A percentile compares a stretch with the other conserved stretches of the same genome.
These are phyloP conservation scores for Wolfiporia cocos DNA, from an alignment of 1,284 basidiomycete species.

Conservation along the genomic window DNA sequence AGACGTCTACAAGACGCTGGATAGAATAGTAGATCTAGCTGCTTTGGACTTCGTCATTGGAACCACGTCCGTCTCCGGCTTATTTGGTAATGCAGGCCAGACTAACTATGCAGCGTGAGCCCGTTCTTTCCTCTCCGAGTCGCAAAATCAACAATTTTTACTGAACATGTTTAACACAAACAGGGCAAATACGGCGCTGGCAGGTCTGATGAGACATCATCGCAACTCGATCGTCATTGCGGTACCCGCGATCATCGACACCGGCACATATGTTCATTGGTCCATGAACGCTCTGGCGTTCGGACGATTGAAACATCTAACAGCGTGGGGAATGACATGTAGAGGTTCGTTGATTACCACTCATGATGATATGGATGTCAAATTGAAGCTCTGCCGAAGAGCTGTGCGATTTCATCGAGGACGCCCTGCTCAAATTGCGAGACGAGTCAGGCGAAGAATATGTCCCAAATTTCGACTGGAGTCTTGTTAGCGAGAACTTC, in stretches of 20 bases:
- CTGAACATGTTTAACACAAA: background rate
- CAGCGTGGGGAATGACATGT: constrained; percentile 23
- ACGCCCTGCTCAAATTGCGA: constrained; percentile 21
- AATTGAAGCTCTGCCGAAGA: constrained; percentile 19
- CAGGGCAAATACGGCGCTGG: constrained; percentile 33
- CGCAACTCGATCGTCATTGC: constrained; percentile 32
- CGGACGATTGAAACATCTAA: constrained; percentile 20
- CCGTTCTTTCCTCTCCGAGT: background rate
- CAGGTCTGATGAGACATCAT: constrained; percentile 21
- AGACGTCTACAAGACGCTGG: constrained; percentile 23
- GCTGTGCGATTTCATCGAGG: constrained; percentile 26
- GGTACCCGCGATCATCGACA: constrained; percentile 28
- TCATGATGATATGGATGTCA: background rate
- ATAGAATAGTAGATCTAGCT: constrained; percentile 15
- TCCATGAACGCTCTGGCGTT: constrained; percentile 5
- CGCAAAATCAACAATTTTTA: constrained; percentile 9
- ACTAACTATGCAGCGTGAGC: constrained; percentile 34
- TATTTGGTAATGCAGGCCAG: constrained; percentile 35
- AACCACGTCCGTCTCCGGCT: constrained; percentile 29
- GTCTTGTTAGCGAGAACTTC: constrained; percentile 15
- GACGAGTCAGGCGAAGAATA: constrained; percentile 19
- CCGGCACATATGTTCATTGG: constrained; percentile 7
- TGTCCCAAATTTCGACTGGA: constrained; percentile 29
- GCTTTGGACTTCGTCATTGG: constrained; percentile 32
- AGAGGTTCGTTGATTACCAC: too few relatives aligned